phyloP scores from a whole-genome alignment of 345 rosid species.

The Viola odorata region DNA sequence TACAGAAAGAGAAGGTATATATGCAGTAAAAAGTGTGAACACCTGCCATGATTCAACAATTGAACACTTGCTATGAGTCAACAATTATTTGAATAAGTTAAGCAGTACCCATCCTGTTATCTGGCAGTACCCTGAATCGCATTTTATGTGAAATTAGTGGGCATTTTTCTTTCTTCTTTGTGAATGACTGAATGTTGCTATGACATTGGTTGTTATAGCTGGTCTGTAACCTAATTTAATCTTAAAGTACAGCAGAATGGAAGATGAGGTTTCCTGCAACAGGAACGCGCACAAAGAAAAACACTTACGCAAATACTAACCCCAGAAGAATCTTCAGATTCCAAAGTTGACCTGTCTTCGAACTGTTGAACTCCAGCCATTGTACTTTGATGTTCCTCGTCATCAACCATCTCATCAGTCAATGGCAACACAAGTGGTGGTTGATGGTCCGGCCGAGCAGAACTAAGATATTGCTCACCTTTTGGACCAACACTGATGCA shows the following conservation, averaged over 20 bases:
- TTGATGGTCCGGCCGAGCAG: slow-evolving; percentile 37
- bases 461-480: slow-evolving; percentile 32
- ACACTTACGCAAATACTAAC: slow-evolving; percentile 13
- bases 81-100: too few relatives aligned
- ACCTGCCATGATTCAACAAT: too few relatives aligned
- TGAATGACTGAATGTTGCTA: too few relatives aligned
- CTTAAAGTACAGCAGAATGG: background rate
- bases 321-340: slow-evolving; percentile 33
- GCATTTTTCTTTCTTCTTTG: too few relatives aligned
- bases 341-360: slow-evolving; percentile 14
- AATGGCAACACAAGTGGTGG: slow-evolving; percentile 33
- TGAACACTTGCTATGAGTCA: too few relatives aligned
- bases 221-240: too few relatives aligned
- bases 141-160: too few relatives aligned
- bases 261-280: background rate
- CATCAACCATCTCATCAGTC: slow-evolving; percentile 28
- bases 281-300: background rate
- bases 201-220: too few relatives aligned
- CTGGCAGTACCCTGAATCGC: too few relatives aligned
- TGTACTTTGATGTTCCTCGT: slow-evolving; percentile 22
- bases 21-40: too few relatives aligned
- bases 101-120: too few relatives aligned
- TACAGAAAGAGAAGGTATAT: background rate
- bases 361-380: slow-evolving; percentile 21
- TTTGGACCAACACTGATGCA: slow-evolving; percentile 31